A percentile compares a stretch with the other conserved stretches of the same genome.
These are phyloP conservation scores for Alternaria gansuensis DNA, from an alignment of 2,329 filamentous ascomycete species.

Conservation along the genomic window DNA sequence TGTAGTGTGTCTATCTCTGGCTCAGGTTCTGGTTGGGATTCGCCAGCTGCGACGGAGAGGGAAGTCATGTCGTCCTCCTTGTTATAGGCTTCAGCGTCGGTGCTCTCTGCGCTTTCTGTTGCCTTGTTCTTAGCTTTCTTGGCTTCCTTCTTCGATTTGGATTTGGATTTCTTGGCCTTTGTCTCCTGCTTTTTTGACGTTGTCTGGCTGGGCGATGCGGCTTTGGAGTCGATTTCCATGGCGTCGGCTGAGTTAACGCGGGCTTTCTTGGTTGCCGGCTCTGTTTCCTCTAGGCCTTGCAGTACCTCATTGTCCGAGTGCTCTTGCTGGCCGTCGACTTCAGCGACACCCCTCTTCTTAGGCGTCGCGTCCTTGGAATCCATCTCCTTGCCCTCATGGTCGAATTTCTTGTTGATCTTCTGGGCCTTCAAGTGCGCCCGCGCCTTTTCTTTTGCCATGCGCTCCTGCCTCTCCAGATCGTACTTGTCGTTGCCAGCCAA, in stretches of 20 bases:
- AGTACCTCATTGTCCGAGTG: constrained; percentile 27
- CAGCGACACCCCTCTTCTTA: constrained; percentile 42
- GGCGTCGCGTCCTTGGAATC: constrained; percentile 23
- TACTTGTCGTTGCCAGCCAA: constrained; percentile 65
- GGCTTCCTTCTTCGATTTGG: background rate
- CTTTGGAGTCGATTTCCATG: constrained; percentile 22
- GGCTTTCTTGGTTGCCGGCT: constrained; percentile 25
- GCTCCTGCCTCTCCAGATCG: constrained; percentile 53
- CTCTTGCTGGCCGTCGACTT: constrained; percentile 24
- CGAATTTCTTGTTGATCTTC: constrained; percentile 42
- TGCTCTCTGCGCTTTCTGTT: constrained; percentile 6
- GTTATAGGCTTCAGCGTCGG: background rate
- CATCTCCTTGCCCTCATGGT: constrained; percentile 36
- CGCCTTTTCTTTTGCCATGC: constrained; percentile 49
- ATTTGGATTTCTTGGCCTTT: constrained; percentile 2
- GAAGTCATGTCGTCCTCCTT: background rate
- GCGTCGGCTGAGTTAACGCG: constrained; percentile 17
- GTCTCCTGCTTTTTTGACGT: background rate
- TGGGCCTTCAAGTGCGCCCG: constrained; percentile 35
- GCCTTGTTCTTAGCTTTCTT: constrained; percentile 8
- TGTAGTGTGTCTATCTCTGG: constrained; percentile 5
- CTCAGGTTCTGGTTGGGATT: constrained; percentile 1
- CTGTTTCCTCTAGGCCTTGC: constrained; percentile 16
- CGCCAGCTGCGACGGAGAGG: constrained; percentile 1
- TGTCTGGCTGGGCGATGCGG: constrained; percentile 11